Base-by-base conservation (phyloP, 208 protist species). In the Trypanosoma boissoni region DNA sequence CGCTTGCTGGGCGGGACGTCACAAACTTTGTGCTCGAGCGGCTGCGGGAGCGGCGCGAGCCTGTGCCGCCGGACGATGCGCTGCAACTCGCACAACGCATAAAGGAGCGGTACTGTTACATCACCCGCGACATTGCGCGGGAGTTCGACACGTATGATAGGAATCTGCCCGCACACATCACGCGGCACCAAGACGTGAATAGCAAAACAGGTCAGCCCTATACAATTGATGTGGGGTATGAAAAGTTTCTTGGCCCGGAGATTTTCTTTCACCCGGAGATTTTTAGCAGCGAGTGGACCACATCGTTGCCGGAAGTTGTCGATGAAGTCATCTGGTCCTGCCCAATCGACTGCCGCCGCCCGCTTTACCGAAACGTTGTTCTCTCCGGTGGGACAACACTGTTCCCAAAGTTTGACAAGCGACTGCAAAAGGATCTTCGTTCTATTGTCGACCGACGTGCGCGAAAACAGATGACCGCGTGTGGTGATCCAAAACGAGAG, bases 191-290 rank as follows among this genome's bases (percentile, higher is more conserved):
- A 32, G 76, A 68, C 31, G 58, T 76, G 34, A 59, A 62, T 36
- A 72, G 57, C n/a, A 71, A 68, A 44, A 78, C 76, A 12, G 77
- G 74, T 21, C 21, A 70, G 43, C 28, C 53, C 24, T 91, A 71
- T 60, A 48, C 60, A 26, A 42, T 97, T 28, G 97, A 99, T 54
- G 90, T 99, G 28, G 98, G 92, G 27, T 97, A 98, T 63, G 98
- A 99, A 73, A 81, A 90, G 43, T 99, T 99, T 74, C 74, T 99
- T 0, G 98, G 84, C 12, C 97, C 98, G 29, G 98, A 99, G 78
- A 66, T 99, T 16, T 98, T 99, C 73, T 99, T 99, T 77, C 96
- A 96, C 61, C 98, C 98, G 14, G 96, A 98, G 61, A 98, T 99
- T 61, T 97, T 96, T 78, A 70, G 55, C 36, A 69, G 66, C n/a